A percentile compares a stretch with the other conserved stretches of the same genome.
These are phyloP conservation scores for Fusarium caatingaense DNA, from an alignment of 2,329 filamentous ascomycete species.

Conservation along the genomic window DNA sequence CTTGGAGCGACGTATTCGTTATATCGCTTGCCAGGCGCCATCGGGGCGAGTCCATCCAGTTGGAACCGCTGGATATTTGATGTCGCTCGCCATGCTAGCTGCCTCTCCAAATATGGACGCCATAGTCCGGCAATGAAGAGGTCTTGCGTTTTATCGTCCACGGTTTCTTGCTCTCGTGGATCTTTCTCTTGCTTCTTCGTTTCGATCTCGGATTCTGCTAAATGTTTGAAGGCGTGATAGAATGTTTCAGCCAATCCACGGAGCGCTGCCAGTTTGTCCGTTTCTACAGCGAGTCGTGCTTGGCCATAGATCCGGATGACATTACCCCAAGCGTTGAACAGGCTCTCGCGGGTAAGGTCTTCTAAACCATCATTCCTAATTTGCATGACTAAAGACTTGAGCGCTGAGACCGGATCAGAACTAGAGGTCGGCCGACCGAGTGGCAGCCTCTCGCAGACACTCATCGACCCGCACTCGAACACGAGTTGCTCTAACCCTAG, in stretches of 20 bases:
- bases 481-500: neutral
- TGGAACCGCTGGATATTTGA: constrained; percentile 1
- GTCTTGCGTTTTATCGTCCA: neutral
- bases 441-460: neutral
- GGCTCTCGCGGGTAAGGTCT: fast-evolving
- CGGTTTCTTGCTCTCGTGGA: neutral
- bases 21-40: neutral
- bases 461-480: neutral
- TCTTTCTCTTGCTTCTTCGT: neutral
- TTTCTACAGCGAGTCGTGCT: neutral
- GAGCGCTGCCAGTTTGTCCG: neutral
- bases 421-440: neutral
- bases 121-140: constrained; percentile 24
- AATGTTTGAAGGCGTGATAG: neutral
- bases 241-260: neutral
- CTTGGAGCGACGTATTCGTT: constrained; percentile 6
- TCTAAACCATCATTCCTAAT: neutral
- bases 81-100: constrained; percentile 27
- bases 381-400: neutral
- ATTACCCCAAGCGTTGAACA: neutral
- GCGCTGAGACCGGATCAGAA: neutral
- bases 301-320: neutral
- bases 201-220: neutral
- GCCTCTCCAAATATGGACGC: constrained; percentile 5
- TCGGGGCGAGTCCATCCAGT: neutral